phyloP scores from a whole-genome alignment of 1,284 basidiomycete species.

The Apiotrichum sp. region DNA sequence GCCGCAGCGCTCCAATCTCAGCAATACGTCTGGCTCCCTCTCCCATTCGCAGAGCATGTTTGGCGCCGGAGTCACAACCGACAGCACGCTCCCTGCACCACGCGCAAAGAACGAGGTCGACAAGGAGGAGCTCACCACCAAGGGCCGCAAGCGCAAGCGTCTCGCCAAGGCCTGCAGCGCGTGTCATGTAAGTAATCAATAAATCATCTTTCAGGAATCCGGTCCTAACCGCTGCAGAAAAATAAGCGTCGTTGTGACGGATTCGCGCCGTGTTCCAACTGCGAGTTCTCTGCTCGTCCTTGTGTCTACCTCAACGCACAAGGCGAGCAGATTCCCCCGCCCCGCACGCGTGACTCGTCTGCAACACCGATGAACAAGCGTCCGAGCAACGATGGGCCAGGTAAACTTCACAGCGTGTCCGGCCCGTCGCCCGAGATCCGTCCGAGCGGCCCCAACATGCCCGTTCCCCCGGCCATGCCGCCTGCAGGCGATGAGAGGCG shows the following conservation, averaged over 20 bases:
- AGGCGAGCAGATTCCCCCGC: conserved; percentile 45
- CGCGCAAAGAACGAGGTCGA: conserved; percentile 19
- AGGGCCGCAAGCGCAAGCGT: conserved; percentile 45
- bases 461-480: not conserved
- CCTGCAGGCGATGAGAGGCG: conserved; percentile 5
- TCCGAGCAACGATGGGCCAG: conserved; percentile 5
- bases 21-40: not conserved
- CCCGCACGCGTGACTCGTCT: conserved; percentile 39
- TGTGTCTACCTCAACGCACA: conserved; percentile 48
- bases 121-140: conserved; percentile 45
- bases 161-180: conserved; percentile 47
- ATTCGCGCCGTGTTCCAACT: conserved; percentile 51
- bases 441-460: conserved; percentile 3
- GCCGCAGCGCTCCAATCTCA: not conserved
- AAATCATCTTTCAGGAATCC: no score
- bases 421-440: conserved; percentile 2
- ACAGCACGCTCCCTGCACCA: not conserved
- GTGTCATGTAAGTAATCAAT: conserved; percentile 39
- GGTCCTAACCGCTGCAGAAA: conserved; percentile 27
- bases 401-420: conserved; percentile 3
- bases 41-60: conserved; percentile 14
- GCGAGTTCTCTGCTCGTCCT: conserved; percentile 49
- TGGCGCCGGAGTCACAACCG: conserved; percentile 4
- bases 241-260: conserved; percentile 52
- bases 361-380: conserved; percentile 14